Evolutionary conservation across 768 basidiomycete species (phyloP).

Genomic region (Panus rudis): DNA sequence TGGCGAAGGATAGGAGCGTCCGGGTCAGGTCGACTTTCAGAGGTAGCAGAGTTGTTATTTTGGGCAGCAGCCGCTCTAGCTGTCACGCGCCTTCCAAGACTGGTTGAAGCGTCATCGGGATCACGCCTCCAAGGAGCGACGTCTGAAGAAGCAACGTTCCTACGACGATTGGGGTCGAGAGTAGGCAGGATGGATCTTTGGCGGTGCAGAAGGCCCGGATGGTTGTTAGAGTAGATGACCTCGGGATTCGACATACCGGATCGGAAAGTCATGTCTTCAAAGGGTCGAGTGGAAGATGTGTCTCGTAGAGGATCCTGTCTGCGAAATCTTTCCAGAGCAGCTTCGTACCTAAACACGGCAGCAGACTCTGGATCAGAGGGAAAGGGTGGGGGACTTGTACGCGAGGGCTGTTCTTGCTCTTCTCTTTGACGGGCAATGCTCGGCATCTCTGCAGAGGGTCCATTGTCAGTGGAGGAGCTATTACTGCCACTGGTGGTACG

Average conservation of each 20-base stretch:
- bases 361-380: no score
- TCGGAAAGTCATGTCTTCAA: background rate
- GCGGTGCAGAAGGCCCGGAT: no score
- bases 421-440: no score
- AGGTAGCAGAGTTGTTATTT: background rate
- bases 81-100: constrained; percentile 14
- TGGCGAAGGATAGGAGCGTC: background rate
- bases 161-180: background rate
- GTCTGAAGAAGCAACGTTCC: background rate
- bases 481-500: no score
- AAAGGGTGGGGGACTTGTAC: no score
- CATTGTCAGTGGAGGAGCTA: no score
- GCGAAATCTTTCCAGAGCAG: no score
- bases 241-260: background rate
- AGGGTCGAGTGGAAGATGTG: no score
- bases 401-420: no score
- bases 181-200: background rate
- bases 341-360: no score
- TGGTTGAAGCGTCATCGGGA: constrained; percentile 12
- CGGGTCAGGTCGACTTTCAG: background rate
- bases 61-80: constrained; percentile 10
- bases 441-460: no score
- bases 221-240: background rate
- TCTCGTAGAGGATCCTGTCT: no score
- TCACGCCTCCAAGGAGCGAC: background rate